These are phyloP conservation scores for Aspergillus taichungensis DNA, from an alignment of 495 filamentous ascomycete genomes.

Conservation along the genomic window DNA sequence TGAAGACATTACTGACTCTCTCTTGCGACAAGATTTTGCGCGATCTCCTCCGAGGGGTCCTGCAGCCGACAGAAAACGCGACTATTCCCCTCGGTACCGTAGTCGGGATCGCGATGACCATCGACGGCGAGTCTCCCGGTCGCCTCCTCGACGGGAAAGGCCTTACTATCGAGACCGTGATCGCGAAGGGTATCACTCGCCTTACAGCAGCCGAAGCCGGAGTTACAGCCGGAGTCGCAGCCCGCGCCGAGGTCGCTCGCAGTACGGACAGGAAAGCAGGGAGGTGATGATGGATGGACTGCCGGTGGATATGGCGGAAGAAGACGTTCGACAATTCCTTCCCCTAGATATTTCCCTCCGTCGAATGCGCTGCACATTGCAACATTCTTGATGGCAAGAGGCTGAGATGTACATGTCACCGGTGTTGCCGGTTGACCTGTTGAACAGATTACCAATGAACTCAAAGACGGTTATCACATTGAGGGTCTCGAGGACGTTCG, in stretches of 20 bases:
- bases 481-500: slow-evolving; percentile 53
- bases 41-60: slow-evolving; percentile 33
- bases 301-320: slow-evolving; percentile 49
- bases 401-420: slow-evolving; percentile 40
- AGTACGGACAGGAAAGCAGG: slow-evolving; percentile 44
- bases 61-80: slow-evolving; percentile 27
- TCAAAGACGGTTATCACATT: slow-evolving; percentile 49
- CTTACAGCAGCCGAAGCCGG: slow-evolving; percentile 33
- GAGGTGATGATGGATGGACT: slow-evolving; percentile 58
- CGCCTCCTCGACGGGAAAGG: slow-evolving; percentile 29
- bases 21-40: slow-evolving; percentile 25
- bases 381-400: slow-evolving; percentile 19
- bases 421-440: slow-evolving; percentile 19
- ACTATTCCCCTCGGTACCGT: slow-evolving; percentile 27
- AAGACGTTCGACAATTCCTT: slow-evolving; percentile 50
- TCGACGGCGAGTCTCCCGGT: slow-evolving; percentile 27
- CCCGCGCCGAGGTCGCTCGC: slow-evolving; percentile 31
- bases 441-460: slow-evolving; percentile 53
- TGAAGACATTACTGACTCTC: slow-evolving; percentile 19
- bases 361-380: slow-evolving; percentile 6
- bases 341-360: slow-evolving; percentile 14
- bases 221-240: slow-evolving; percentile 32
- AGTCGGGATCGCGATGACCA: slow-evolving; percentile 35
- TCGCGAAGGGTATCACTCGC: slow-evolving; percentile 46
- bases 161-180: slow-evolving; percentile 47